These are phyloP conservation scores for Mixia osmundae DNA, from an alignment of 1,284 basidiomycete genomes.

Conservation along the genomic window DNA sequence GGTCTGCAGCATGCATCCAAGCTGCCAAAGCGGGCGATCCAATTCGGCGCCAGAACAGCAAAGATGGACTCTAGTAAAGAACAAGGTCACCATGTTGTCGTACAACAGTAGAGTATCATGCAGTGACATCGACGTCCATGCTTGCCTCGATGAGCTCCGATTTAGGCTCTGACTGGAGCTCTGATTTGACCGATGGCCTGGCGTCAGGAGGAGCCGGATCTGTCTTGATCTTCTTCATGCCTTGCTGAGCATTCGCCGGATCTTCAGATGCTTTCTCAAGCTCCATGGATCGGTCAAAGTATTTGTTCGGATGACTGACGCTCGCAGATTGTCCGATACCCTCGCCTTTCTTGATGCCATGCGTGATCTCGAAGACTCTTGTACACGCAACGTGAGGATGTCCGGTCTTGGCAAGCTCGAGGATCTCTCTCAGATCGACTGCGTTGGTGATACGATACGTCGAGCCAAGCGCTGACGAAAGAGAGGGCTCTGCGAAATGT, in stretches of 20 bases:
- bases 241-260: too few relatives aligned
- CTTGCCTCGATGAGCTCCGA: too few relatives aligned
- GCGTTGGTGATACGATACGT: slow-evolving; percentile 41
- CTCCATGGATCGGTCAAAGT: slow-evolving; percentile 29
- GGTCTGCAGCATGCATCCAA: slow-evolving; percentile 43
- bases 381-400: slow-evolving; percentile 96
- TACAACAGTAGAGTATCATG: too few relatives aligned
- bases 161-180: too few relatives aligned
- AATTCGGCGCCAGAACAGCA: slow-evolving; percentile 82
- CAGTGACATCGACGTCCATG: too few relatives aligned
- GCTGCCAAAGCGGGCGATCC: slow-evolving; percentile 81
- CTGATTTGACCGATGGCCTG: too few relatives aligned
- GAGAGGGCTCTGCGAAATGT: slow-evolving; percentile 64
- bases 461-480: slow-evolving; percentile 49
- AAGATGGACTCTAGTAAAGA: slow-evolving; percentile 35
- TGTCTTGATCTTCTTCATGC: too few relatives aligned
- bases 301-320: slow-evolving; percentile 83
- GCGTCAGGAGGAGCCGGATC: too few relatives aligned
- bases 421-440: slow-evolving; percentile 64
- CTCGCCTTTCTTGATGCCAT: slow-evolving; percentile 72
- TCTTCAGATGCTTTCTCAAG: too few relatives aligned
- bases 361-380: slow-evolving; percentile 84
- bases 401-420: slow-evolving; percentile 49
- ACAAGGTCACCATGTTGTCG: slow-evolving; percentile 2
- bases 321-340: slow-evolving; percentile 69